Base-by-base conservation (phyloP, 768 basidiomycete species). In the Tulasnella sp. region DNA sequence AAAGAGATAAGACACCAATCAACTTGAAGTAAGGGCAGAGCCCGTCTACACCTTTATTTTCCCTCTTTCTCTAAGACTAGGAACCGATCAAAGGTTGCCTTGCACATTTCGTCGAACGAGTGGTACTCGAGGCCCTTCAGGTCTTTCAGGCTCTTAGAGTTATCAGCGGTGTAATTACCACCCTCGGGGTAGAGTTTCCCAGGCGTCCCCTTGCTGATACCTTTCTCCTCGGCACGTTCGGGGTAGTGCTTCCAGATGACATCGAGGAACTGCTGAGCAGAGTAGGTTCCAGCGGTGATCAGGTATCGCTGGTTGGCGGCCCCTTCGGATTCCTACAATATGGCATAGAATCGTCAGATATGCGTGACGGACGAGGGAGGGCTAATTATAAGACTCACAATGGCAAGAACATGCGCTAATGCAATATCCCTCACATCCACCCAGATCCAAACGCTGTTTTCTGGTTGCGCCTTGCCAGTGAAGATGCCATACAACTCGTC, bases 341-440 rank as follows among this genome's bases (percentile, higher is more conserved):
- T 0, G 25, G 25, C 2, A 46, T 9, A 43, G 29, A 7, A 2
- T 2, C n/a, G 43, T 15, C 8, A 22, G 17, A 9, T 11, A 29
- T 15, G 10, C 12, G 31, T 9, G n/a, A 34, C 12, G 46, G 19
- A 5, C 21, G n/a, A 19, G 27, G 29, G 3, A 49, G 9, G 7
- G 44, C 24, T 17, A 31, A 17, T 3, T 1, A 46, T 27, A 12
- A 43, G 4, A 24, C 57, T 59, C 27, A 63, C n/a, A 42, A 69
- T 62, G 2, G 65, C 61, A 4, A 65, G 61, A 29, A 67, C 62
- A 43, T 70, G 69, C 21, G 68, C 49, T 5, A 51, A 17, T 0
- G 69, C 69, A 19, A 69, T 64, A 34, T 70, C 69, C 8, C 70
- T 53, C 10, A 71, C 70, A 54, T 71, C 70, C 34, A 68, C 64